Conservation (phyloP, 805 yeast genomes). For the Pachysolen tannophilus region DNA sequence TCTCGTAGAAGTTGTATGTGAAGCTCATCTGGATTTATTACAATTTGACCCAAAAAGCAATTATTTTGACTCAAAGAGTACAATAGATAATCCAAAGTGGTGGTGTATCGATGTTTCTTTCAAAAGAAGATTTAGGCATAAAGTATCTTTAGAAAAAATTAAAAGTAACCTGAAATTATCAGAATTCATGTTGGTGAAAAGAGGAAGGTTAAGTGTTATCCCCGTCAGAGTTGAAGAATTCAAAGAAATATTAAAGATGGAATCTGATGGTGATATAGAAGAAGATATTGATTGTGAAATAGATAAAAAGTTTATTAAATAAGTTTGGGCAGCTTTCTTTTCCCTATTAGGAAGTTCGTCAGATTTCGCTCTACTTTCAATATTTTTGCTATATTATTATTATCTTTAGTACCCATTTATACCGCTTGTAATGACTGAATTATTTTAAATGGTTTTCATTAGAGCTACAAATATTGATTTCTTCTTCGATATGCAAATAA, state of each 20-base stretch:
- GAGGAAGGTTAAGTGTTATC: slow-evolving; percentile 43
- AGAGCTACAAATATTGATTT: too few species aligned
- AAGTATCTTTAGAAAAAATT: slow-evolving; percentile 32
- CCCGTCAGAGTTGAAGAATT: slow-evolving; percentile 40
- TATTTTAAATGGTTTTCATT: too few species aligned
- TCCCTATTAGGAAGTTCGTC: too few species aligned
- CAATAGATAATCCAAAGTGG: slow-evolving; percentile 39
- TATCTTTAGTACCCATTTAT: too few species aligned
- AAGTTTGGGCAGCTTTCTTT: too few species aligned
- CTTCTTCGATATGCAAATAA: too few species aligned
- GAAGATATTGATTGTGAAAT: slow-evolving; percentile 27
- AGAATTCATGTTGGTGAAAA: slow-evolving; percentile 36
- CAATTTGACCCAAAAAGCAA: slow-evolving; percentile 34
- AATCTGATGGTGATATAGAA: slow-evolving; percentile 15
- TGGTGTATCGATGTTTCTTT: slow-evolving; percentile 47
- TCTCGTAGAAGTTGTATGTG: slow-evolving; percentile 26
- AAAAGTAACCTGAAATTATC: slow-evolving; percentile 23
- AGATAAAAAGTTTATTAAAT: slow-evolving; percentile 2
- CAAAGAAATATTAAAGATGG: slow-evolving; percentile 28
- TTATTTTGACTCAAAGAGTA: slow-evolving; percentile 40
- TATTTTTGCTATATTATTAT: too few species aligned
- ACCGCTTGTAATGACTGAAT: too few species aligned
- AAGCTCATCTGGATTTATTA: slow-evolving; percentile 29
- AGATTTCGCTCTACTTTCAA: too few species aligned
- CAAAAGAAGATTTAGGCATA: slow-evolving; percentile 31